Base-by-base conservation (phyloP, 805 yeast species). In the Wickerhamiella bombiphila region DNA sequence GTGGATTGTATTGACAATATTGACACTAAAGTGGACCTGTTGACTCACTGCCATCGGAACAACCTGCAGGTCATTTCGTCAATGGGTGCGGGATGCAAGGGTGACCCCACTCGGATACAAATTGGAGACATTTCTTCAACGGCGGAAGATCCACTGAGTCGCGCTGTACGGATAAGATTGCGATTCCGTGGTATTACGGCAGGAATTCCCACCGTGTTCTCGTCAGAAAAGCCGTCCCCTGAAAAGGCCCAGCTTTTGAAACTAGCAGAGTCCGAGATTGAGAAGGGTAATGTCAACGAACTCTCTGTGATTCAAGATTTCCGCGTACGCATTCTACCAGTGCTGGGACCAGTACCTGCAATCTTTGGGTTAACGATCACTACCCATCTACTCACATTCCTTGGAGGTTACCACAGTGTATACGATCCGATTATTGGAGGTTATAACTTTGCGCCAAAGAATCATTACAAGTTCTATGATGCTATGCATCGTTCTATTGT, bases 61-160 rank as follows among this genome's bases (percentile, higher is more conserved):
- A 57, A 66, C 1, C 54, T 88, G 24, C 72, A 70, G n/a, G 79
- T 85, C 22, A 70, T 91, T 29, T 76, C 93, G 3, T 80, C 95
- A 1, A 93, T 93, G 74, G 99, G 99, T 20, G 97, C 99, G 1
- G 94, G 95, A 3, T 79, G 94, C 49, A 91, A 91, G 57, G 78
- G 93, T 37, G 99, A 91, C 55, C 93, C 97, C 9, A 78, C 96
- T 2, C 67, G 97, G 51, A 72, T 91, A 40, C 80, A 83, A 54
- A 69, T 91, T 30, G 85, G 85, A 24, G 99, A 91, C 58, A 73
- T 91, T 38, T 76, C 93, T 24, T 72, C 70, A 37, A 81, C 98
- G 0, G 88, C 80, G 51, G 99, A 91, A 58, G 99, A 91, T 57
- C 91, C 96, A 5, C 64, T 91, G 41, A 81, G 95, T 11, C 71